Evolutionary conservation across 2,329 filamentous ascomycete species (phyloP).

Genomic region (Fusarium sacchari): DNA sequence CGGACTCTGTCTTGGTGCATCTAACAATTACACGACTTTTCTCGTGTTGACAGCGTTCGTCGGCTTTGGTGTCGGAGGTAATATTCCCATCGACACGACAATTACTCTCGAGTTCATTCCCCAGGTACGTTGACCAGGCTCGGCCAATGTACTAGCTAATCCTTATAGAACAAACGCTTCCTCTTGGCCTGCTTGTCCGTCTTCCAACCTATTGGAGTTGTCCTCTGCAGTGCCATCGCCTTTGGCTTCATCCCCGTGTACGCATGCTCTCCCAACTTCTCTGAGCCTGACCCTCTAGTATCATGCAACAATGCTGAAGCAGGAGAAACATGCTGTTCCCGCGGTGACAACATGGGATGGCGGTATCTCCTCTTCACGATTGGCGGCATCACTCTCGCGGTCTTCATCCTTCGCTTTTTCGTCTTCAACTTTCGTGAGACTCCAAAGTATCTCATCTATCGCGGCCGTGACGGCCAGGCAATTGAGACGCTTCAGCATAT

Average conservation of each 20-base stretch:
- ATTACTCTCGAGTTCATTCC: conserved; percentile 67
- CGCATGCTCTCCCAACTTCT: conserved; percentile 62
- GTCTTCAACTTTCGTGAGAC: conserved; percentile 60
- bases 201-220: conserved; percentile 66
- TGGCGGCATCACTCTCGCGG: conserved; percentile 54
- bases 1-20: conserved; percentile 61
- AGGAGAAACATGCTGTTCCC: conserved; percentile 50
- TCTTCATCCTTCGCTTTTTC: conserved; percentile 57
- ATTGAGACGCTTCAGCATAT: conserved; percentile 59
- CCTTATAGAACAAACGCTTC: conserved; percentile 55
- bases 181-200: conserved; percentile 63
- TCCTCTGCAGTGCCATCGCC: conserved; percentile 60
- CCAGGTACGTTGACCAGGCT: conserved; percentile 38
- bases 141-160: rapidly evolving
- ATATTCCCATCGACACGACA: conserved; percentile 65
- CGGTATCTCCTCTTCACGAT: conserved; percentile 58
- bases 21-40: conserved; percentile 60
- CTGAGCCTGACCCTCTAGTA: conserved; percentile 51
- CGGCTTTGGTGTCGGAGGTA: conserved; percentile 63
- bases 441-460: conserved; percentile 57
- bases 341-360: conserved; percentile 60
- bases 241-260: conserved; percentile 63
- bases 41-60: conserved; percentile 64
- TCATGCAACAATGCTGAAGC: conserved; percentile 53
- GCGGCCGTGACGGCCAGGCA: conserved; percentile 57